Evolutionary conservation across 2,329 filamentous ascomycete species (phyloP).

Genomic region (Aspergillus fumigatus): DNA sequence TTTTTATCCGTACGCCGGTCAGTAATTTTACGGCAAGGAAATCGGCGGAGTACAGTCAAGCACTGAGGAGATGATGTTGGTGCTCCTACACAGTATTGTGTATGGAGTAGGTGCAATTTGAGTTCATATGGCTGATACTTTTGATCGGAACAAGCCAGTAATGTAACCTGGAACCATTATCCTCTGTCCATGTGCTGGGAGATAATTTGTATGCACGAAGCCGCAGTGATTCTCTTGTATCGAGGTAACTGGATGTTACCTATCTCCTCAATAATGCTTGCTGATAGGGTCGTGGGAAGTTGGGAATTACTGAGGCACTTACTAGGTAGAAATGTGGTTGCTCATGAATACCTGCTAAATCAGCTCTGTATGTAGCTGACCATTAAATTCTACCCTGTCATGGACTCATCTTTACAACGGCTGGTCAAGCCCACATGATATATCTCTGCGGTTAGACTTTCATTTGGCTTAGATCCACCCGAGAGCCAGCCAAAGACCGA

Average conservation of each 20-base stretch:
- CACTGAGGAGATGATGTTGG: not conserved
- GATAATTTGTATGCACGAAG: not conserved
- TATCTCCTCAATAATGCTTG: not conserved
- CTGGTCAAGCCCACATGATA: not conserved
- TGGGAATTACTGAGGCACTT: too few relatives aligned
- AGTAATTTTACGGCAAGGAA: not conserved
- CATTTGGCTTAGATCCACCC: not conserved
- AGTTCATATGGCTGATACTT: not conserved
- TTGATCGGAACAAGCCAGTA: not conserved
- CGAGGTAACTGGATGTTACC: not conserved
- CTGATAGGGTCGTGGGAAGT: too few relatives aligned
- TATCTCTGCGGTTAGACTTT: not conserved
- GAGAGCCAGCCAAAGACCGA: not conserved
- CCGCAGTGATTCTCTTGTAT: not conserved
- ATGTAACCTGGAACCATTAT: not conserved
- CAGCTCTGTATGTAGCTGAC: too few relatives aligned
- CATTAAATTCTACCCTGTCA: too few relatives aligned
- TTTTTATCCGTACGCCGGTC: not conserved
- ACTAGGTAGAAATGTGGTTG: too few relatives aligned
- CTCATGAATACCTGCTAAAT: too few relatives aligned
- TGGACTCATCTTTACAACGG: not conserved
- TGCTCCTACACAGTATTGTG: too few relatives aligned
- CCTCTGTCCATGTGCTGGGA: not conserved
- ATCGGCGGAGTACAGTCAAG: not conserved
- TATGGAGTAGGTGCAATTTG: not conserved